Evolutionary conservation across 495 filamentous ascomycete species (phyloP).

Genomic region (Clavariopsis aquatica): DNA sequence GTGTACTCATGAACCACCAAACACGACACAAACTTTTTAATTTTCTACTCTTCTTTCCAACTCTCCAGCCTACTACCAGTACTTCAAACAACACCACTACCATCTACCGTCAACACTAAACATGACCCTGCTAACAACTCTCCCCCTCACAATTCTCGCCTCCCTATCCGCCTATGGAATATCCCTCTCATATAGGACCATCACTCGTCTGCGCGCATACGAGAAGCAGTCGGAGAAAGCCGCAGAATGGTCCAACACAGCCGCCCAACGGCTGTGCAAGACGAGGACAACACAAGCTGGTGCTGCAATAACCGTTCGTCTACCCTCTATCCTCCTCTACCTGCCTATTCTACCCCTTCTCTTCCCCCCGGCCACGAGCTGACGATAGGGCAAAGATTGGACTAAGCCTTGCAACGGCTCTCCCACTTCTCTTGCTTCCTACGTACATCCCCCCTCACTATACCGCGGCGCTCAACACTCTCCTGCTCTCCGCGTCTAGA

Average conservation of each 20-base stretch:
- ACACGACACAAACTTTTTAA: no score
- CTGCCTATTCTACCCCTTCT: not conserved
- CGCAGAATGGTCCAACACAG: constrained; percentile 47
- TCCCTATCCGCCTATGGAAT: constrained; percentile 36
- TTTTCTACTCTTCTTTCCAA: no score
- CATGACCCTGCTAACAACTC: not conserved
- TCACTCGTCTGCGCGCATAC: constrained; percentile 48
- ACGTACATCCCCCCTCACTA: constrained; percentile 27
- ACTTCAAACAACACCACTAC: not conserved
- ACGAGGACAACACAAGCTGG: constrained; percentile 49
- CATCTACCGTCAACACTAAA: no score
- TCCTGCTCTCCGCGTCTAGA: constrained; percentile 18
- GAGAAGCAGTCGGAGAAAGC: constrained; percentile 48
- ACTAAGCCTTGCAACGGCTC: constrained; percentile 47
- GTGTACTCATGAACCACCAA: no score
- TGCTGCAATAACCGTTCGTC: constrained; percentile 43
- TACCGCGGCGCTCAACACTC: constrained; percentile 12
- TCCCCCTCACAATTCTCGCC: constrained; percentile 20
- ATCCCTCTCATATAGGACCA: constrained; percentile 47
- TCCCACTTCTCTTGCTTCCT: constrained; percentile 42
- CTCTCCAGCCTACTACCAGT: no score
- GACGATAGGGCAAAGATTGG: constrained; percentile 51
- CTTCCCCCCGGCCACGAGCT: not conserved
- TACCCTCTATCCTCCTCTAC: not conserved
- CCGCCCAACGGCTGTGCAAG: constrained; percentile 45